Evolutionary conservation across 139 green algal genomes (phyloP).

Genomic region (Yamagishiella unicocca): DNA sequence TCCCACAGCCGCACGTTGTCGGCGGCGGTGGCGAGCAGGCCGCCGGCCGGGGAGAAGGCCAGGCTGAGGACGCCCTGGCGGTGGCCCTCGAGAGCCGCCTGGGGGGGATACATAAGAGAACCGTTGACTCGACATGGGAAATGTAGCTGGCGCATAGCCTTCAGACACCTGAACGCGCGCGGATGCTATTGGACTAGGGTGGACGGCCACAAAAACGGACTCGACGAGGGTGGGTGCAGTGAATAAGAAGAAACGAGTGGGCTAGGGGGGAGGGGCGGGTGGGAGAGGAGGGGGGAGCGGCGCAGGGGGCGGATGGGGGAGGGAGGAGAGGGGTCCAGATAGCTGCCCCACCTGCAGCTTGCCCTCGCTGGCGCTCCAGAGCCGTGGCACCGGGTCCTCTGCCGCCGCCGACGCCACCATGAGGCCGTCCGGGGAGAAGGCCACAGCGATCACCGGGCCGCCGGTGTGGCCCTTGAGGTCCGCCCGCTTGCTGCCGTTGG

Average conservation of each 20-base stretch:
- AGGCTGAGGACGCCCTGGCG: neutral
- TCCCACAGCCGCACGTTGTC: conserved; percentile 36
- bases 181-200: too few relatives aligned
- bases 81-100: conserved; percentile 25
- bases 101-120: too few relatives aligned
- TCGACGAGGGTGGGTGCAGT: too few relatives aligned
- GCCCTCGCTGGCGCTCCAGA: conserved; percentile 9
- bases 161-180: too few relatives aligned
- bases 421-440: conserved; percentile 11
- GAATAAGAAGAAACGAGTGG: too few relatives aligned
- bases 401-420: conserved; percentile 13
- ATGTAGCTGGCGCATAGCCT: too few relatives aligned
- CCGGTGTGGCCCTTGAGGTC: conserved; percentile 39
- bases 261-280: too few relatives aligned
- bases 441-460: neutral
- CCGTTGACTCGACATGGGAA: too few relatives aligned
- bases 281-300: too few relatives aligned
- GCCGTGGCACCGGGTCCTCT: conserved; percentile 12
- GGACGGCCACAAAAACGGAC: too few relatives aligned
- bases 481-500: neutral
- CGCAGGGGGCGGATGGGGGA: too few relatives aligned
- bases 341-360: conserved; percentile 21
- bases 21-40: conserved; percentile 19
- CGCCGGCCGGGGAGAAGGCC: conserved; percentile 25
- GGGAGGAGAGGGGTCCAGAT: neutral